Evolutionary conservation across 345 rosid species (phyloP), one percentile per base, ranked within the genome.

Genomic region (Barbarea vulgaris): DNA sequence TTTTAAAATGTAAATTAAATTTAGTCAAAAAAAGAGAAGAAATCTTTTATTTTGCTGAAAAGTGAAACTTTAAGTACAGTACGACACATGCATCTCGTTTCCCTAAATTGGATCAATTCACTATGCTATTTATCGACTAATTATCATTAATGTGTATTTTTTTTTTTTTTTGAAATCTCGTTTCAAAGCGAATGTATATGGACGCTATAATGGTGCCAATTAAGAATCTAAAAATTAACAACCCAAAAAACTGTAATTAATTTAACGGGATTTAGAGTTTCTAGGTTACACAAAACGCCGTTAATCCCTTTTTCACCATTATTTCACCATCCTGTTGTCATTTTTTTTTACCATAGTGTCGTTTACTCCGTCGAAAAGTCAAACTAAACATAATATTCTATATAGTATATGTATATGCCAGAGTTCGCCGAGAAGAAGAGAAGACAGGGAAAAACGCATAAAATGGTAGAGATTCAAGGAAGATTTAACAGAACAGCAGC

Each of bases 401-500:
- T n/a, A n/a, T n/a, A n/a, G n/a, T n/a, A n/a, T n/a, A n/a, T n/a
- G n/a, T n/a, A n/a, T n/a, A n/a, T n/a, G n/a, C n/a, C n/a, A n/a
- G n/a, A 41, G 14, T 47, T 34, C 22, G 6, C 36, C 12, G 24
- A 1, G 3, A 39, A 62, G 75, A 79, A 54, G 68, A n/a, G n/a
- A n/a, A n/a, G n/a, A n/a, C n/a, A n/a, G n/a, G n/a, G n/a, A n/a
- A n/a, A n/a, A n/a, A n/a, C n/a, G 60, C 61, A 74, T 15, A 69
- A 42, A 33, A 69, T 74, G 78, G 21, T 79, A 57, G 60, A 72
- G 18, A 80, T 79, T 30, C 79, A 76, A 2, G 79, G 54, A 64
- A 82, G 78, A 64, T 79, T 84, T 13, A 61, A 28, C 63, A 61
- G 80, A 42, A 77, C 68, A 22, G 81, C 85, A 7, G 88, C 76